phyloP scores from a whole-genome alignment of 768 basidiomycete species.

The Tulasnella sp. region DNA sequence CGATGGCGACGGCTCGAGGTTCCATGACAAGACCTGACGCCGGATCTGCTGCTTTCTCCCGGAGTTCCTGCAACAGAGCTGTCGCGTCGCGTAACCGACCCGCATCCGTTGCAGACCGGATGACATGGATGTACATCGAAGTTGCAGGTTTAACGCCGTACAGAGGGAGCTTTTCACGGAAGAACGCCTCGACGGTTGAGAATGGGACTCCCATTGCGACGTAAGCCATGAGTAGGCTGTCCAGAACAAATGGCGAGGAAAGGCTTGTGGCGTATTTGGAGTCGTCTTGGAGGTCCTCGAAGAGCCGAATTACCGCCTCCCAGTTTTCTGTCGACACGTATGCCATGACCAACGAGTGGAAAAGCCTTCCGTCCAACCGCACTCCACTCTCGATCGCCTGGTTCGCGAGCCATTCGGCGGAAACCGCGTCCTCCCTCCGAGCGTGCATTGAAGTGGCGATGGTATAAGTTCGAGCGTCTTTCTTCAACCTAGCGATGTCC shows the following conservation, averaged over 20 bases:
- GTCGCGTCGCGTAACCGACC: slow-evolving; percentile 50
- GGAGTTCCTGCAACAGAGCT: slow-evolving; percentile 60
- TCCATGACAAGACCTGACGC: slow-evolving; percentile 13
- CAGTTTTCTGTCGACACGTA: slow-evolving; percentile 74
- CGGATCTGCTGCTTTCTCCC: slow-evolving; percentile 23
- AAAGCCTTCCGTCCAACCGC: slow-evolving; percentile 51
- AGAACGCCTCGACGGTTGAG: slow-evolving; percentile 45
- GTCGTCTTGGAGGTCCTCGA: slow-evolving; percentile 37
- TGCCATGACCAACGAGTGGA: slow-evolving; percentile 66
- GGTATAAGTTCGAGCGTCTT: slow-evolving; percentile 48
- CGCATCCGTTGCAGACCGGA: slow-evolving; percentile 72
- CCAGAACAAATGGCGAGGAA: slow-evolving; percentile 52
- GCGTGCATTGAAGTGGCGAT: slow-evolving; percentile 57
- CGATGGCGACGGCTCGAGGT: slow-evolving; percentile 47
- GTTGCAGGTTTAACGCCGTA: slow-evolving; percentile 38
- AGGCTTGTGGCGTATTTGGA: slow-evolving; percentile 24
- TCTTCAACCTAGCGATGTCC: slow-evolving; percentile 37
- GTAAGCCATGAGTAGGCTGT: slow-evolving; percentile 74
- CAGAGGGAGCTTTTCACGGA: slow-evolving; percentile 26
- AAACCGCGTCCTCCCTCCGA: slow-evolving; percentile 44
- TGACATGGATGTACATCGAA: slow-evolving; percentile 56
- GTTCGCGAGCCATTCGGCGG: slow-evolving; percentile 56
- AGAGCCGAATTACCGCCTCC: slow-evolving; percentile 59
- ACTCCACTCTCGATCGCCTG: slow-evolving; percentile 52
- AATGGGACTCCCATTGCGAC: slow-evolving; percentile 73